Evolutionary conservation across 2,329 filamentous ascomycete species (phyloP), one percentile per base, ranked within the genome.

Genomic region (Verticillium isaacii): DNA sequence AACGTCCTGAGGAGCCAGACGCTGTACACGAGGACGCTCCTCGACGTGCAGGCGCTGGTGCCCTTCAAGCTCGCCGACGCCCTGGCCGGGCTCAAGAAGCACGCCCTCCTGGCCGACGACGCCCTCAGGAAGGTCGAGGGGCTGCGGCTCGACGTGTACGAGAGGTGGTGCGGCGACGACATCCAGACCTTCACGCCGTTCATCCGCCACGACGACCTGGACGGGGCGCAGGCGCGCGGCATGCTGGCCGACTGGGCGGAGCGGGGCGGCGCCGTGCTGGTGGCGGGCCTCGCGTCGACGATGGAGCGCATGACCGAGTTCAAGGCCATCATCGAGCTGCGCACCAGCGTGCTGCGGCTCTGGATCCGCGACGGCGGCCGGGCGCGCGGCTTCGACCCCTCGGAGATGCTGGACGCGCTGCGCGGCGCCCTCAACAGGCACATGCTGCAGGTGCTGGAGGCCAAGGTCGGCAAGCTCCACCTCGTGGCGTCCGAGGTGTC

Each of bases 151-250:
- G 92, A 97, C 70, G 77, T 95, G 11, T 87, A 92, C 69, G 86
- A 89, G 65, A 83, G 83, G 23, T 96, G 93, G 90, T 90, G 95
- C 65, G 84, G 90, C 19, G 87, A 93, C 8, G 92, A 96, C 63
- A 90, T 97, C 52, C 86, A 85, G 56, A 90, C 89, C 66, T 97
- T 96, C 71, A 94, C 88, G 1, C 93, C 93, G 0, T 97, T 92
- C 77, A 90, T 96, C 39, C 87, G 91, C 34, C 88, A 96, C 68
- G 91, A 93, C 66, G 90, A 95, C 66, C 74, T 91, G 5, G 84
- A 87, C 29, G 85, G 83, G 23, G 75, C 79, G 29, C 82, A 87
- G 63, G 85, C 85, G 1, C 81, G 82, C 52, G 82, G 85, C 2
- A 85, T 85, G 73, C 80, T 92, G 15, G 81, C 81, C 25, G 72